phyloP scores from a whole-genome alignment of 2,329 filamentous ascomycete species.

The Colletotrichum horii region DNA sequence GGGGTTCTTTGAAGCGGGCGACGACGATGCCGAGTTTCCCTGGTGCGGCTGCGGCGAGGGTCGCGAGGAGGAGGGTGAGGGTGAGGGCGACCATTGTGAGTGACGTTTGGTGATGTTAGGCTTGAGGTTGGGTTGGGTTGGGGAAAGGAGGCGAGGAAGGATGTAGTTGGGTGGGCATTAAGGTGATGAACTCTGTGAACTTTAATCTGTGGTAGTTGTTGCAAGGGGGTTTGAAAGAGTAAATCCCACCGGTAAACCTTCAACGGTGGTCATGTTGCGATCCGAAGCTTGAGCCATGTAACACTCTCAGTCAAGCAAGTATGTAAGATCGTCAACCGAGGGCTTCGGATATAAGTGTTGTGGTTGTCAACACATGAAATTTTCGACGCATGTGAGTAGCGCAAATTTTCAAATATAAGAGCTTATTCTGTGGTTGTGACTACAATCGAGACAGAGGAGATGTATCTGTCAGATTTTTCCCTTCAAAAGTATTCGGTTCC shows the following conservation, averaged over 20 bases:
- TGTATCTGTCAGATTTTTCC: no score
- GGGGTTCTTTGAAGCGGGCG: conserved; percentile 18
- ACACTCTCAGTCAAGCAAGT: background rate
- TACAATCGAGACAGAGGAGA: no score
- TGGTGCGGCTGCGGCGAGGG: background rate
- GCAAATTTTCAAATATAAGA: no score
- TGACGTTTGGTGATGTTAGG: background rate
- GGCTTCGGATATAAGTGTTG: background rate
- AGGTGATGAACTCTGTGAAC: background rate
- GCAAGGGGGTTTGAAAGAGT: background rate
- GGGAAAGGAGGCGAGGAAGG: background rate
- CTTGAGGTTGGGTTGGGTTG: background rate
- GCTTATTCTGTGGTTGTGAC: no score
- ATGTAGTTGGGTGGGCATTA: background rate
- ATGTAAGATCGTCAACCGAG: background rate
- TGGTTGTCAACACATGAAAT: no score
- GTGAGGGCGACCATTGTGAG: background rate
- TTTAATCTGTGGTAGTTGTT: background rate
- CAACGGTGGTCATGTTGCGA: background rate
- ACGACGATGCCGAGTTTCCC: conserved; percentile 9
- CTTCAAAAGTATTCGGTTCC: no score
- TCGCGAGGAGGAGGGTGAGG: background rate
- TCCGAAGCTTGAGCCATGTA: background rate
- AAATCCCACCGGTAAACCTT: background rate
- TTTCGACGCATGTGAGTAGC: no score